Evolutionary conservation across 129 eudicot species (phyloP).

Genomic region (sunflower (Helianthus annuus)): DNA sequence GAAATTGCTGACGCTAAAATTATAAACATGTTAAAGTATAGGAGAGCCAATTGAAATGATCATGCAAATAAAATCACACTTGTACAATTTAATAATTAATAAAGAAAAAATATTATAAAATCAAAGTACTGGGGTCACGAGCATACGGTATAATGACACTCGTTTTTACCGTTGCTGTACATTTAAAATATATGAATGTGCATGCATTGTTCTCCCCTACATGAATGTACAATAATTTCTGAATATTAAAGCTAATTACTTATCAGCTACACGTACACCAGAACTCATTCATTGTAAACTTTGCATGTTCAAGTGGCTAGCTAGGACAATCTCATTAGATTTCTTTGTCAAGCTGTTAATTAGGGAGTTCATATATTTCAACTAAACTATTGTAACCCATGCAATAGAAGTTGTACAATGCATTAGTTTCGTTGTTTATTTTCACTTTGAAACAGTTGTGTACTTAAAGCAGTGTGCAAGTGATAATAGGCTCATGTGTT

Average conservation of each 20-base stretch:
- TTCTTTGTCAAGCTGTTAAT: neutral
- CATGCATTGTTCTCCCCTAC: neutral
- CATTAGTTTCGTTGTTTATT: neutral
- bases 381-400: neutral
- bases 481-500: neutral
- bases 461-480: neutral
- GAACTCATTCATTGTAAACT: conserved; percentile 3
- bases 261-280: neutral
- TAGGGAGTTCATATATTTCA: neutral
- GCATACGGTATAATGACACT: neutral
- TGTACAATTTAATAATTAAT: no score
- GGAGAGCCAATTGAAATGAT: no score
- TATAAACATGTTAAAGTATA: no score
- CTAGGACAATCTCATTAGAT: neutral
- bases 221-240: neutral
- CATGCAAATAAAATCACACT: no score
- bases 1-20: no score
- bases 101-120: no score
- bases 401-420: conserved; percentile 1
- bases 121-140: neutral
- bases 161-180: neutral
- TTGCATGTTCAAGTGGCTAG: neutral
- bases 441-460: neutral
- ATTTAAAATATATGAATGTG: neutral
- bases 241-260: neutral